Conservation (phyloP, 257 asterid species). For the Marsdenia floribunda region DNA sequence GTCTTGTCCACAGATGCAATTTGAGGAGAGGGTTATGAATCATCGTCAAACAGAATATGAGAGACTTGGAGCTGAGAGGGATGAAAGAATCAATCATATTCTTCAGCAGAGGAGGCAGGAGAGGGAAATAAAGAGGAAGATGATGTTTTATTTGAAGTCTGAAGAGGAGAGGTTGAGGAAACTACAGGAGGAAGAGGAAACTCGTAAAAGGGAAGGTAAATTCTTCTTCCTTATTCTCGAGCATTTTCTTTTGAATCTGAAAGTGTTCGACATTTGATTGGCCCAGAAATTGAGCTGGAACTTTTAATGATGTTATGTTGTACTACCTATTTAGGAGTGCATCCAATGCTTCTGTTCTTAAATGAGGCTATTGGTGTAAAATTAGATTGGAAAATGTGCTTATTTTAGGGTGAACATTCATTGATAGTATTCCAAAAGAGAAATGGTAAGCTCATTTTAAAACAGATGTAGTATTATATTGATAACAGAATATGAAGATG, state of each 20-base stretch:
- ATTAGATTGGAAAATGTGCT: neutral
- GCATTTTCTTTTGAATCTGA: neutral
- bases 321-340: neutral
- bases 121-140: conserved; percentile 22
- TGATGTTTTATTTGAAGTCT: conserved; percentile 18
- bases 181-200: conserved; percentile 24
- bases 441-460: neutral
- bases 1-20: conserved; percentile 13
- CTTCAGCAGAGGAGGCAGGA: conserved; percentile 24
- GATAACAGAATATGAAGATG: neutral
- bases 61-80: conserved; percentile 19
- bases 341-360: no score
- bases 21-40: conserved; percentile 16
- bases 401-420: neutral
- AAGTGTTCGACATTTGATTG: neutral
- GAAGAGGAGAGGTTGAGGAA: conserved; percentile 23
- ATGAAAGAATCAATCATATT: conserved; percentile 21
- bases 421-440: neutral
- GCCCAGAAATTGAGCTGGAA: neutral
- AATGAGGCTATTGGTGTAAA: neutral
- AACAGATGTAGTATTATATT: neutral
- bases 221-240: neutral
- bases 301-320: neutral
- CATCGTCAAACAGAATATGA: conserved; percentile 20
- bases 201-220: conserved; percentile 24